phyloP scores from a whole-genome alignment of 2,329 filamentous ascomycete species.

The Xylariaceae sp. region DNA sequence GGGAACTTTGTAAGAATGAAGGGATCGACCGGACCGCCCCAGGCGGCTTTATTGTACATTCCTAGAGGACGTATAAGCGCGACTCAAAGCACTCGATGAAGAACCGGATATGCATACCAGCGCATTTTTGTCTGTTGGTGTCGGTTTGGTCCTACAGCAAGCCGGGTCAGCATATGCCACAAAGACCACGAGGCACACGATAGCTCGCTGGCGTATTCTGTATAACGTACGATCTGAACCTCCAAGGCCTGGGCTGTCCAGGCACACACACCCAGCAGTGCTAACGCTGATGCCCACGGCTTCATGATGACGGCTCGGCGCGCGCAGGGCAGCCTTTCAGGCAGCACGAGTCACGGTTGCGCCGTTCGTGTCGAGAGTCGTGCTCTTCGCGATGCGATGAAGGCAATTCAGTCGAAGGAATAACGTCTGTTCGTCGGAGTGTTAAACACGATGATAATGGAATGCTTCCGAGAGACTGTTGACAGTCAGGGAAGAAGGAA shows the following conservation, averaged over 20 bases:
- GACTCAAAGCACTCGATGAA: neutral
- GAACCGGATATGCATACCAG: constrained; percentile 40
- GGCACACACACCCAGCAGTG: constrained; percentile 49
- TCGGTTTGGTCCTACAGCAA: constrained; percentile 63
- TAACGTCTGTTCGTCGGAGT: neutral
- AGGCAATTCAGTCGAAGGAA: neutral
- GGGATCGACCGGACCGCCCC: constrained; percentile 83
- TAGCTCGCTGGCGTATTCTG: neutral
- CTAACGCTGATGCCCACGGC: constrained; percentile 46
- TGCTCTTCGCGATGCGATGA: neutral
- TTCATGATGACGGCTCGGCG: constrained; percentile 44
- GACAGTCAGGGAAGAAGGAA: neutral
- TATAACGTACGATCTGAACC: constrained; percentile 47
- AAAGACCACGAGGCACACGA: neutral
- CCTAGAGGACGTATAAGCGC: constrained; percentile 43
- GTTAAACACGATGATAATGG: neutral
- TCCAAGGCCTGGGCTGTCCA: constrained; percentile 54
- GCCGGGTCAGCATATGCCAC: constrained; percentile 12
- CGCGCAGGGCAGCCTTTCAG: constrained; percentile 29
- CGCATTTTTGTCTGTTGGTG: constrained; percentile 75
- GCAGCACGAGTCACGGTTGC: constrained; percentile 23
- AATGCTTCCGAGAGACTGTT: neutral
- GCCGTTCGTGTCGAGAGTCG: constrained; percentile 9
- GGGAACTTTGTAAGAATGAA: constrained; percentile 83
- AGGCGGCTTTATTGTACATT: constrained; percentile 88